Evolutionary conservation across 148 eudicot species (phyloP).

Genomic region (Chenopodium berlandieri): DNA sequence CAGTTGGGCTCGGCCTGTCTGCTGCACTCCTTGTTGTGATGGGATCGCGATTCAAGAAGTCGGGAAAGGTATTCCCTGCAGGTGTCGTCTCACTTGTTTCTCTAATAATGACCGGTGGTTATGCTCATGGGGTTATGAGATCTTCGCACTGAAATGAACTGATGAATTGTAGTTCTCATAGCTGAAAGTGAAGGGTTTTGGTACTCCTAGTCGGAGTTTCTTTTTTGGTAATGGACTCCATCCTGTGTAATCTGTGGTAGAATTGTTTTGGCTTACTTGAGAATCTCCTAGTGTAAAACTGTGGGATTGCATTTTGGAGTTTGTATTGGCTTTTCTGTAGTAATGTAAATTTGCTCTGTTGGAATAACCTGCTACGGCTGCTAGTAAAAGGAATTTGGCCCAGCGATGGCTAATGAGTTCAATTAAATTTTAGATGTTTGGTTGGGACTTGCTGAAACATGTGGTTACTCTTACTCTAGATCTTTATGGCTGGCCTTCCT

Average conservation of each 20-base stretch:
- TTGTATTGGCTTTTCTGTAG: constrained; percentile 4
- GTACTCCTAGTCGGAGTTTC: neutral
- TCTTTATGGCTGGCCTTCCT: neutral
- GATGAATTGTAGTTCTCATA: neutral
- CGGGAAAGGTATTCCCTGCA: constrained; percentile 89
- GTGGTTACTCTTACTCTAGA: neutral
- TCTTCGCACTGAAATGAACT: constrained; percentile 40
- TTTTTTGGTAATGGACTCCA: constrained; percentile 10
- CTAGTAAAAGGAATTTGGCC: neutral
- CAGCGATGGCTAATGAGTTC: neutral
- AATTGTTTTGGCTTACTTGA: constrained; percentile 2
- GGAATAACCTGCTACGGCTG: neutral
- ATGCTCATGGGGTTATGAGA: constrained; percentile 67
- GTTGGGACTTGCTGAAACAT: neutral
- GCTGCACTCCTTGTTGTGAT: constrained; percentile 81
- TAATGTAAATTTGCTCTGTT: neutral
- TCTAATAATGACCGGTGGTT: constrained; percentile 77
- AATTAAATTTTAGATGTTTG: neutral
- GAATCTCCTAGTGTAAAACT: neutral
- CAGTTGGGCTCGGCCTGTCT: constrained; percentile 79
- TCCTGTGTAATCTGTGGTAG: constrained; percentile 7
- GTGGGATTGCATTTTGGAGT: neutral
- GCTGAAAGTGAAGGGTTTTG: constrained; percentile 12
- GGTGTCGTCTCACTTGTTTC: constrained; percentile 82
- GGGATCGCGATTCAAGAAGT: constrained; percentile 77